A percentile compares a stretch with the other conserved stretches of the same genome.
Evolutionary conservation across 495 filamentous ascomycete genomes (phyloP).

Genomic region (Bathelium albidoporum): DNA sequence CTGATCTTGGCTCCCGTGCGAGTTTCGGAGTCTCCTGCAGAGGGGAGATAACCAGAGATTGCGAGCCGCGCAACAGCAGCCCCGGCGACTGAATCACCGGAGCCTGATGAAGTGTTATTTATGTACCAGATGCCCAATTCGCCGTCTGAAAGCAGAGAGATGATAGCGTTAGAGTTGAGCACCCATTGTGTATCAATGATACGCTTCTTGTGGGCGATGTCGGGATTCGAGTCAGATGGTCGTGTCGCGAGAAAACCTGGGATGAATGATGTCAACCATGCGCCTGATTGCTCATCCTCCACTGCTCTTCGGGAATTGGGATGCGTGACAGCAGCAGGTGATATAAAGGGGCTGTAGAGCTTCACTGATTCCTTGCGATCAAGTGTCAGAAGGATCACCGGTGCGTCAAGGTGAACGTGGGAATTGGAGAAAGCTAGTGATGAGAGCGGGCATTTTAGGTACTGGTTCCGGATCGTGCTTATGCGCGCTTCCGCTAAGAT

Average conservation of each 20-base stretch:
- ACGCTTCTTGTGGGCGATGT: slow-evolving; percentile 47
- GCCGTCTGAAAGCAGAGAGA: slow-evolving; percentile 69
- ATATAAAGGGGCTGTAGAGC: slow-evolving; percentile 41
- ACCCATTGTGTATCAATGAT: slow-evolving; percentile 80
- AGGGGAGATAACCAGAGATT: slow-evolving; percentile 54
- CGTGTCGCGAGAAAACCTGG: slow-evolving; percentile 12
- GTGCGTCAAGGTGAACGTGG: background rate
- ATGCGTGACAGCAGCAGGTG: background rate
- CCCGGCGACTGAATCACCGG: slow-evolving; percentile 47
- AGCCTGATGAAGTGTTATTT: slow-evolving; percentile 28
- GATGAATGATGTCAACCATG: slow-evolving; percentile 23
- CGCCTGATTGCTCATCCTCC: slow-evolving; percentile 9
- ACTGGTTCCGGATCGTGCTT: slow-evolving; percentile 4
- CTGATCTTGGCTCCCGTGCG: slow-evolving; percentile 27
- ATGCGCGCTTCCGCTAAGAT: background rate
- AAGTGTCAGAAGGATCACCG: slow-evolving; percentile 54
- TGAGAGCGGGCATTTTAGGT: slow-evolving; percentile 45
- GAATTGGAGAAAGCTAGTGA: background rate
- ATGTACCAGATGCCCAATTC: slow-evolving; percentile 95
- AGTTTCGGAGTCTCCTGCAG: slow-evolving; percentile 27
- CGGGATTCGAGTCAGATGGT: background rate
- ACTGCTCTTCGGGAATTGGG: background rate
- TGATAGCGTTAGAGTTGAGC: slow-evolving; percentile 61
- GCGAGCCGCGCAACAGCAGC: slow-evolving; percentile 57
- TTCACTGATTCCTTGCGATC: slow-evolving; percentile 59